Evolutionary conservation across 495 filamentous ascomycete genomes (phyloP), one percentile per base, ranked within the genome.

Genomic region (Diplogelasinospora grovesii): DNA sequence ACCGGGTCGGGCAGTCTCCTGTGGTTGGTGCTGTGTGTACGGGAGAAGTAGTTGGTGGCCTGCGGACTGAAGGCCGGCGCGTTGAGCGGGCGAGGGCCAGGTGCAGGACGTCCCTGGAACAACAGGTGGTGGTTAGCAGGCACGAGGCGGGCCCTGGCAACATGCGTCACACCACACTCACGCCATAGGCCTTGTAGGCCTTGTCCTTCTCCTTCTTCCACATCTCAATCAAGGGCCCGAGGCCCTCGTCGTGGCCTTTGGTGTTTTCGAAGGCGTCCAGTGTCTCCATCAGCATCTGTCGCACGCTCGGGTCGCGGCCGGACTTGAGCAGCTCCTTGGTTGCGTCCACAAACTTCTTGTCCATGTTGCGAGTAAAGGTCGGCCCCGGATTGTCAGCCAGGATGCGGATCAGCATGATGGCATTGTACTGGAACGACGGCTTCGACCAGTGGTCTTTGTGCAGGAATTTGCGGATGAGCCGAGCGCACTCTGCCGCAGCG

Each of bases 391-490:
- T 96, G 58, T 97, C 89, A 40, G 75, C 70, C 23, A 99, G 70
- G 55, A 99, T 99, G 27, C 92, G 82, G 40, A 89, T 75, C 35
- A 99, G 73, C 93, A 97, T 99, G 50, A 97, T 83, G 37, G 85
- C 83, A 67, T 97, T 96, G 70, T 95, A 96, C 64, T 97, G 92
- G 26, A 79, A 76, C 43, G 84, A 75, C 14, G 81, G 77, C 68
- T 53, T 57, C 25, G 39, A 43, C 50, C 53, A 60, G 57, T 82
- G 74, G 31, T 89, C 83, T 27, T 73, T 77, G 26, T 77, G 71
- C 28, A 98, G 71, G 55, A 83, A 87, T 54, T 88, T 90, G 55
- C 86, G 82, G 55, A 97, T 85, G 41, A 79, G 66, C 40, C 72
- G 56, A 29, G 86, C 85, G 41, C 84, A 82, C 51, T 86, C 83